Evolutionary conservation across 1,284 basidiomycete species (phyloP).

Genomic region (Cystobasidium pallidum): DNA sequence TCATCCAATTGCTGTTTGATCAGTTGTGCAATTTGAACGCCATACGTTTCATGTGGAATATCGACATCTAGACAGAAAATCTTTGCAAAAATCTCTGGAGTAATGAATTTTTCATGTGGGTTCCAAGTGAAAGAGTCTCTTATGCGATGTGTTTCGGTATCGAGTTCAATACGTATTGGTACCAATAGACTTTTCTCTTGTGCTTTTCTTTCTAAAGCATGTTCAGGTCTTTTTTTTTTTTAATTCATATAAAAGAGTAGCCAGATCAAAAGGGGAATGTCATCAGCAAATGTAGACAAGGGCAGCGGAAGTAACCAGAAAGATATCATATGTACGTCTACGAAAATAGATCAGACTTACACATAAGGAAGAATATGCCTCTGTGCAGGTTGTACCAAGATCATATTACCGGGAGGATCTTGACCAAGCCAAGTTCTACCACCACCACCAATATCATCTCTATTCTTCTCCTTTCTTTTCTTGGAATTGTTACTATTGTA

Average conservation of each 20-base stretch:
- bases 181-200: conserved; percentile 68
- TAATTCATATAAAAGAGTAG: too few species aligned
- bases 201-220: conserved; percentile 69
- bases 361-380: conserved; percentile 70
- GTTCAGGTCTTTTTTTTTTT: conserved; percentile 62
- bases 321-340: too few species aligned
- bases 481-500: too few species aligned
- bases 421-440: conserved; percentile 85
- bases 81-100: conserved; percentile 78
- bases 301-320: too few species aligned
- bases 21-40: conserved; percentile 76
- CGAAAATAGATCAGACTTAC: conserved; percentile 60
- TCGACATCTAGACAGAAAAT: conserved; percentile 88
- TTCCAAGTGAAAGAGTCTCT: conserved; percentile 99
- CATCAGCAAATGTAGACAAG: too few species aligned
- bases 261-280: too few species aligned
- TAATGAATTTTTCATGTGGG: conserved; percentile 71
- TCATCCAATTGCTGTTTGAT: conserved; percentile 91
- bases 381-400: conserved; percentile 66
- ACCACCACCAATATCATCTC: conserved; percentile 58
- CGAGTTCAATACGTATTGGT: conserved; percentile 91
- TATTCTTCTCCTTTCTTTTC: neutral
- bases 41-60: conserved; percentile 69
- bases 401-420: conserved; percentile 77
- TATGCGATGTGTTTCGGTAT: conserved; percentile 86